A percentile compares a stretch with the other conserved stretches of the same genome.
Conservation (phyloP, 2,329 filamentous ascomycete species). For the Escovopsis sp. region DNA sequence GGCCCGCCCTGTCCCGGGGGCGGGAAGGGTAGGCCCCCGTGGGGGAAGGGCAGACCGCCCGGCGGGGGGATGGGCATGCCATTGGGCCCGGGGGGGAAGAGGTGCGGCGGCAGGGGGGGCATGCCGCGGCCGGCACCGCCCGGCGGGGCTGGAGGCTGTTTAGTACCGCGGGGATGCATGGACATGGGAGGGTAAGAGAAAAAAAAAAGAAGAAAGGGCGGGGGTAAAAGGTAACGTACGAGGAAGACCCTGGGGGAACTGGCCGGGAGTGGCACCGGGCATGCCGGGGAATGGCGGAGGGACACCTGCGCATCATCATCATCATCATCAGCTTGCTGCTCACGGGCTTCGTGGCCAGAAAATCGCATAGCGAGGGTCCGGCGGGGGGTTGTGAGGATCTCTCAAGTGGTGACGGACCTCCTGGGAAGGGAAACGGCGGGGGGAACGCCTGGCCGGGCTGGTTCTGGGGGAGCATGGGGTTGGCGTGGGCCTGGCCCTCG, state of each 20-base stretch:
- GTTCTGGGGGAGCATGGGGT: conserved; percentile 66
- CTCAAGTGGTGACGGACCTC: conserved; percentile 29
- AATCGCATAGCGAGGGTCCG: neutral
- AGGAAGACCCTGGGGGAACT: conserved; percentile 29
- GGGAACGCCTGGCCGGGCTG: conserved; percentile 37
- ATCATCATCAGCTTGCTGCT: neutral
- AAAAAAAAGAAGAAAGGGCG: no score
- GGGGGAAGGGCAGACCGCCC: conserved; percentile 29
- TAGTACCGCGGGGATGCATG: conserved; percentile 5
- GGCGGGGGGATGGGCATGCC: conserved; percentile 19
- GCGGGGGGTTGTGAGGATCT: no score
- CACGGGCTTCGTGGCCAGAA: neutral
- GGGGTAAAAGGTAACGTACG: conserved; percentile 38
- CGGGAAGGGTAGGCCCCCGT: conserved; percentile 14
- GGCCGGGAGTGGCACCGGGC: conserved; percentile 26
- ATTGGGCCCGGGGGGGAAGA: conserved; percentile 27
- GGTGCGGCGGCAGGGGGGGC: conserved; percentile 28
- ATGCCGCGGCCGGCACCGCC: conserved; percentile 33
- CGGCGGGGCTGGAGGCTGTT: conserved; percentile 28
- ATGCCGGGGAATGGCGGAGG: conserved; percentile 46
- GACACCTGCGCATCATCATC: conserved; percentile 19
- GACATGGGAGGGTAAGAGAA: no score
- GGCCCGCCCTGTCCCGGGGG: conserved; percentile 13
- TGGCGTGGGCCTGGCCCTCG: conserved; percentile 75
- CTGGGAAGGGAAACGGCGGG: conserved; percentile 44